phyloP scores from a whole-genome alignment of 805 yeast genomes.

The Candida methanosorbosa region DNA sequence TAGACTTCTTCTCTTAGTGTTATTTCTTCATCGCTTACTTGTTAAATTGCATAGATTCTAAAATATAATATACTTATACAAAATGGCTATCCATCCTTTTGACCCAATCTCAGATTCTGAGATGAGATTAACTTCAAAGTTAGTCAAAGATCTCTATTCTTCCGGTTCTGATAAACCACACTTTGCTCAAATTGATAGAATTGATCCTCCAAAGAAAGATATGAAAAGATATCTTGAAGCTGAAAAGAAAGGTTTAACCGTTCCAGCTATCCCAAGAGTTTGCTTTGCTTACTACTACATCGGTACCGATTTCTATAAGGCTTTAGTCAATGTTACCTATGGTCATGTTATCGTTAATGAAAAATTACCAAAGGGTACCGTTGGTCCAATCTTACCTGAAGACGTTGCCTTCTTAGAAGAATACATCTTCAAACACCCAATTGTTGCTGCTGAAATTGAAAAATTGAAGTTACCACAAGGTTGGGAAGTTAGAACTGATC shows the following conservation, averaged over 20 bases:
- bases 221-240: slow-evolving; percentile 62
- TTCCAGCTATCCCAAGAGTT: slow-evolving; percentile 60
- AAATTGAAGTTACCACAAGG: slow-evolving; percentile 56
- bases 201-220: slow-evolving; percentile 73
- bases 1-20: no score
- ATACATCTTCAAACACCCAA: slow-evolving; percentile 43
- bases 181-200: slow-evolving; percentile 57
- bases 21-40: no score
- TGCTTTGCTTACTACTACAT: slow-evolving; percentile 61
- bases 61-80: background rate
- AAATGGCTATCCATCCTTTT: slow-evolving; percentile 40
- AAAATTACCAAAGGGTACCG: slow-evolving; percentile 48
- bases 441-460: slow-evolving; percentile 53
- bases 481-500: slow-evolving; percentile 51
- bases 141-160: slow-evolving; percentile 51
- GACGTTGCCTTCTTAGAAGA: slow-evolving; percentile 50
- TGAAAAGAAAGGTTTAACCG: slow-evolving; percentile 43
- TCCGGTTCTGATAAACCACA: slow-evolving; percentile 46
- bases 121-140: slow-evolving; percentile 46
- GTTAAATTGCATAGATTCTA: no score
- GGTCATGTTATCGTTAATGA: slow-evolving; percentile 54
- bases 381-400: slow-evolving; percentile 67
- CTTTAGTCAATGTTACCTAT: slow-evolving; percentile 56
- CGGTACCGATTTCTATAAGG: slow-evolving; percentile 51
- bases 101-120: slow-evolving; percentile 53